Evolutionary conservation across 2,329 filamentous ascomycete genomes (phyloP).

Genomic region (Alternaria sp.): DNA sequence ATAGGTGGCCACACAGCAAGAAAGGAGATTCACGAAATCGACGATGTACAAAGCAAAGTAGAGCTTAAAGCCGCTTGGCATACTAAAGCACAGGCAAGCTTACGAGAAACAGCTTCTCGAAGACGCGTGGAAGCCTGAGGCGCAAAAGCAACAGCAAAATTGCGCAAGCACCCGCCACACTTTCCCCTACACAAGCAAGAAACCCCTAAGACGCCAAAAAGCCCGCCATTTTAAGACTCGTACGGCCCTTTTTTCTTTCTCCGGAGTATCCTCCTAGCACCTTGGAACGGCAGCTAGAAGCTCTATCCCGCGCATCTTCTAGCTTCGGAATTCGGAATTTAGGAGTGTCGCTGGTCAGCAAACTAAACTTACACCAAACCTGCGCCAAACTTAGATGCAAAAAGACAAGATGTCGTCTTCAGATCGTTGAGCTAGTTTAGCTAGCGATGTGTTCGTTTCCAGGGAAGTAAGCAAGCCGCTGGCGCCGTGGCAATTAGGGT

Average conservation of each 20-base stretch:
- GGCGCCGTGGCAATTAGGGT: background rate
- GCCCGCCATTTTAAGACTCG: background rate
- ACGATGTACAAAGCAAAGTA: background rate
- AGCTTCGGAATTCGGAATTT: background rate
- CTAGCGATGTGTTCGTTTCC: background rate
- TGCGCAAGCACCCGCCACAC: background rate
- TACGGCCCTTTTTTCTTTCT: constrained; percentile 1
- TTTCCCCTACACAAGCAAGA: background rate
- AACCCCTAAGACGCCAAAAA: background rate
- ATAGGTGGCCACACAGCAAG: background rate
- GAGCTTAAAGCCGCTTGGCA: background rate
- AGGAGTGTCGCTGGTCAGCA: background rate
- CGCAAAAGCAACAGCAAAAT: background rate
- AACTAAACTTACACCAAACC: constrained; percentile 3
- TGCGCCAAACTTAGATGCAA: constrained; percentile 5
- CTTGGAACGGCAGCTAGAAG: constrained; percentile 4
- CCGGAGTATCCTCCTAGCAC: background rate
- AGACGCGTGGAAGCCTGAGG: constrained; percentile 2
- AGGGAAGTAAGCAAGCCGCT: background rate
- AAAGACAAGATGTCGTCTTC: background rate
- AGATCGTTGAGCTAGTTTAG: background rate
- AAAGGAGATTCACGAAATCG: background rate
- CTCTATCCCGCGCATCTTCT: background rate
- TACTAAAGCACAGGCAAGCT: background rate
- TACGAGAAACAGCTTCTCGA: background rate